Base-by-base conservation (phyloP, 345 rosid species). In the Acer negundo region DNA sequence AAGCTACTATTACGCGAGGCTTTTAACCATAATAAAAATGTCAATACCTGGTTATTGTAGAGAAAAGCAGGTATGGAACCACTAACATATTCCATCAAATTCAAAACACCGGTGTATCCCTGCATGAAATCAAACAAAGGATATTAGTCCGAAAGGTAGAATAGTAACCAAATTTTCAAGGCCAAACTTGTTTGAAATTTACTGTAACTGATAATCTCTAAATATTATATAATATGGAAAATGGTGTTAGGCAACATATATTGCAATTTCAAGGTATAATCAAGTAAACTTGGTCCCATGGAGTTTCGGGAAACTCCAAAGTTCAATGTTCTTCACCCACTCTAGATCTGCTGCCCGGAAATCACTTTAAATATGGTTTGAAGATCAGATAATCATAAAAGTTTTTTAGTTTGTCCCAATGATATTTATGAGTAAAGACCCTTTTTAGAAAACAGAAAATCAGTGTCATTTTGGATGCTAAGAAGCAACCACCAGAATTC, bases 21-120 rank as follows among this genome's bases (percentile, higher is more conserved):
- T 62, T 46, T 62, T 77, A 40, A 71, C 51, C n/a, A 63, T 7
- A 66, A 70, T 12, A 1, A 69, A 67, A 65, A 74, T 16, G 44
- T 7, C 2, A 2, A 35, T 87, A 92, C 99, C 97, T 94, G 99
- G 82, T 90, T 96, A 80, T 92, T 91, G 86, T 85, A 92, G 46
- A 96, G 89, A 76, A 82, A 80, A 65, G 80, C 79, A 51, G 99
- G 98, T 78, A 96, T 89, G 81, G 73, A 88, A 71, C 87, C 73
- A 23, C 89, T 90, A 15, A 85, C 51, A 77, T 70, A 86, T 86
- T 96, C 98, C 2, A 94, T 87, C 82, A 84, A 73, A 84, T 96
- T 96, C 89, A 96, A 82, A 76, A 86, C 1, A 68, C 97, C 92
- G 1, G 99, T 94, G 84, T 87, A 96, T 19, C 89, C 97, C 99